phyloP scores from a whole-genome alignment of 2,329 filamentous ascomycete species.

The Zymoseptoria brevis region DNA sequence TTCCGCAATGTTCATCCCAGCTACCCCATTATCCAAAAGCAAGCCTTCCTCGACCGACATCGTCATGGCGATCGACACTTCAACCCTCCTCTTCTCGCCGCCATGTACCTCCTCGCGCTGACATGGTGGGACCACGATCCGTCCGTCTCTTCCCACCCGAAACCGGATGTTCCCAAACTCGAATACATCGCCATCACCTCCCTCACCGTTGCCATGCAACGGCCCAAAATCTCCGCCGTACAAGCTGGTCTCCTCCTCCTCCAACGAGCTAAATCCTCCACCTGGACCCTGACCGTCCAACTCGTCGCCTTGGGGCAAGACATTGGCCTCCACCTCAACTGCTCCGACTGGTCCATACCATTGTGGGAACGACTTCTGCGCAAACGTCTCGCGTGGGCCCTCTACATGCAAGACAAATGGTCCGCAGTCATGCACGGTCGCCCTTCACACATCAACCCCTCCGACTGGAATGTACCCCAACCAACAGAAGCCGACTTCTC shows the following conservation, averaged over 20 bases:
- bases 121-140: slow-evolving; percentile 79
- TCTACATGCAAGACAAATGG: slow-evolving; percentile 96
- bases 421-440: slow-evolving; percentile 76
- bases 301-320: slow-evolving; percentile 81
- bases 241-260: slow-evolving; percentile 69
- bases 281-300: slow-evolving; percentile 80
- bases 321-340: slow-evolving; percentile 81
- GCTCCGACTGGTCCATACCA: slow-evolving; percentile 77
- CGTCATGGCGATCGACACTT: slow-evolving; percentile 64
- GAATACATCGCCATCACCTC: slow-evolving; percentile 67
- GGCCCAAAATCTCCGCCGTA: slow-evolving; percentile 73
- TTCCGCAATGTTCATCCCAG: slow-evolving; percentile 73
- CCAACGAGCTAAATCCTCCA: slow-evolving; percentile 67
- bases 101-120: slow-evolving; percentile 75
- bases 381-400: slow-evolving; percentile 79
- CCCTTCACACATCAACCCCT: slow-evolving; percentile 64
- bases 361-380: slow-evolving; percentile 78
- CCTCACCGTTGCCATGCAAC: slow-evolving; percentile 67
- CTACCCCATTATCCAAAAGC: slow-evolving; percentile 76
- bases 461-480: slow-evolving; percentile 68
- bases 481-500: slow-evolving; percentile 63
- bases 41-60: slow-evolving; percentile 72
- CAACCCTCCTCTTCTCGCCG: slow-evolving; percentile 66
- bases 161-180: slow-evolving; percentile 64
- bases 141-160: slow-evolving; percentile 54